Evolutionary conservation across 768 basidiomycete species (phyloP).

Genomic region (Tephrocybe sp.): DNA sequence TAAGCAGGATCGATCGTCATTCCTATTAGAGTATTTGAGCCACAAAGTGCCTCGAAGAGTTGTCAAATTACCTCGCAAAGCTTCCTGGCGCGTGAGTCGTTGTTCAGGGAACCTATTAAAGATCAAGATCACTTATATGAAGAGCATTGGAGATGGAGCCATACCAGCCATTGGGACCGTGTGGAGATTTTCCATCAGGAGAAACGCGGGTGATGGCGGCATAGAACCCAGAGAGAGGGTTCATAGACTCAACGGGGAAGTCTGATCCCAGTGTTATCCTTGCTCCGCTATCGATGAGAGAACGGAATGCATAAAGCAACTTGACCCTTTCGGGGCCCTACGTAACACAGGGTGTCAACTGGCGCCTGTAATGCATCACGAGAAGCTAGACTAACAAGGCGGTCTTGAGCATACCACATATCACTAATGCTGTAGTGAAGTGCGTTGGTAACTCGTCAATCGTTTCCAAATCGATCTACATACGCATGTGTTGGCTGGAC

Average conservation of each 20-base stretch:
- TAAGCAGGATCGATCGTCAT: conserved; percentile 90
- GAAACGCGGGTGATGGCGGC: conserved; percentile 83
- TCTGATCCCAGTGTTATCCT: conserved; percentile 83
- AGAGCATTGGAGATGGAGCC: conserved; percentile 20
- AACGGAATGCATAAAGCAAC: conserved; percentile 84
- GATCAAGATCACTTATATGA: background rate
- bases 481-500: conserved; percentile 89
- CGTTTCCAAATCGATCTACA: conserved; percentile 27
- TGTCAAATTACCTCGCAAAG: conserved; percentile 56
- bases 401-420: conserved; percentile 88
- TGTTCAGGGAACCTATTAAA: conserved; percentile 77
- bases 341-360: conserved; percentile 6
- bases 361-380: background rate
- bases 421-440: conserved; percentile 61
- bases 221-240: conserved; percentile 83
- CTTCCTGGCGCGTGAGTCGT: conserved; percentile 71
- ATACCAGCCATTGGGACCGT: conserved; percentile 83
- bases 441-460: background rate
- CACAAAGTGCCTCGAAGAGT: background rate
- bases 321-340: conserved; percentile 85
- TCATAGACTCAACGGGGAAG: conserved; percentile 86
- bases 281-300: conserved; percentile 62
- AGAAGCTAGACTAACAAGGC: conserved; percentile 55
- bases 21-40: conserved; percentile 38
- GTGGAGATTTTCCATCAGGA: conserved; percentile 71